Percentiles rank a stretch among this genome's conserved stretches.
These are phyloP conservation scores for Tilletia caries DNA, from an alignment of 1,284 basidiomycete genomes.

Conservation along the genomic window DNA sequence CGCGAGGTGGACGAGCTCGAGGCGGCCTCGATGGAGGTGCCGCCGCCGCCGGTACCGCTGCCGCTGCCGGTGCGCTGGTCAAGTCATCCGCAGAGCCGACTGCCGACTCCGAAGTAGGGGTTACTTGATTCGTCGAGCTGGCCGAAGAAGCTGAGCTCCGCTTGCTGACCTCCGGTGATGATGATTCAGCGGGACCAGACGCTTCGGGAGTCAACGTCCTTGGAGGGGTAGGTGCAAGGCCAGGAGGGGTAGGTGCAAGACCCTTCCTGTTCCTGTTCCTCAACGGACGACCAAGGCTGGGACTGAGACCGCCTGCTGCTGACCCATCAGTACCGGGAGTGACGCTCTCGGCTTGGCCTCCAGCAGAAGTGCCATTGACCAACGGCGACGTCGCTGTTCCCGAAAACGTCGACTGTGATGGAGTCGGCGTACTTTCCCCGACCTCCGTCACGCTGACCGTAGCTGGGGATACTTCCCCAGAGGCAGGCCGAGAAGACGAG, in stretches of 20 bases:
- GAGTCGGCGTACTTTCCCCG: no score
- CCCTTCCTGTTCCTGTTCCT: slow-evolving; percentile 2
- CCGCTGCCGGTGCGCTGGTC: no score
- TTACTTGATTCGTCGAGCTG: neutral
- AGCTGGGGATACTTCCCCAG: neutral
- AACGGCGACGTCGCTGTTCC: no score
- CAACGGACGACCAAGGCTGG: neutral
- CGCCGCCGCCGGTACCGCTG: neutral
- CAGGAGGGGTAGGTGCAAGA: neutral
- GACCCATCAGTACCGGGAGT: no score
- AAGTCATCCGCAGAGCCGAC: no score
- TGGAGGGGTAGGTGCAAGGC: neutral
- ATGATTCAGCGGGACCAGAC: neutral
- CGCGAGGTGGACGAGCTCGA: neutral
- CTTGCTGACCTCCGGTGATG: neutral
- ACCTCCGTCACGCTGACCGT: neutral
- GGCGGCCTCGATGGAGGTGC: neutral
- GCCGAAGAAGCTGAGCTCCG: neutral
- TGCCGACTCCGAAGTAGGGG: no score
- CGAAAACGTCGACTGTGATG: no score
- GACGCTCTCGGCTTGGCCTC: no score
- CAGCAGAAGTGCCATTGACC: no score
- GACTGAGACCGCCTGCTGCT: neutral
- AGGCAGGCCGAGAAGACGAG: neutral
- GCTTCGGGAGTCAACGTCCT: neutral